phyloP scores from a whole-genome alignment of 1,284 basidiomycete species.

The Exobasidium rhododendri region DNA sequence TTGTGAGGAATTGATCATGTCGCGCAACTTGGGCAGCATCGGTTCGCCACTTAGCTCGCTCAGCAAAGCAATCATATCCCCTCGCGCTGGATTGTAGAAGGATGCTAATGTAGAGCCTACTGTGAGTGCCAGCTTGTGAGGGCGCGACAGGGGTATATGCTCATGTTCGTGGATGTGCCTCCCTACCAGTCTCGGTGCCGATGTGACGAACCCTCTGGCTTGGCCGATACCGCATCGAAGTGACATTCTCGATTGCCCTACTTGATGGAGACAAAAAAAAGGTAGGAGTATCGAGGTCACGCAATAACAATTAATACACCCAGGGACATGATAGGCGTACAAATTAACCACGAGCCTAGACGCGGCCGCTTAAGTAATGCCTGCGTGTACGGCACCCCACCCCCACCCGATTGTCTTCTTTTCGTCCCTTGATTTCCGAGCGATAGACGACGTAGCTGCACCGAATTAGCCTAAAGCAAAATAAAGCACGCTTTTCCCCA shows the following conservation, averaged over 20 bases:
- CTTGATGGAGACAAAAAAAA: too few relatives aligned
- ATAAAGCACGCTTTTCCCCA: too few relatives aligned
- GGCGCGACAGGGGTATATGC: constrained; percentile 14
- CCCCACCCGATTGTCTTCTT: too few relatives aligned
- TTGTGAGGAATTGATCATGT: constrained; percentile 71
- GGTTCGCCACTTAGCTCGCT: constrained; percentile 84
- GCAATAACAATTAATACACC: too few relatives aligned
- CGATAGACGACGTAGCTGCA: too few relatives aligned
- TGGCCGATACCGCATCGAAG: not conserved
- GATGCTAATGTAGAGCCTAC: constrained; percentile 81
- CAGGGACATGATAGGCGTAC: too few relatives aligned
- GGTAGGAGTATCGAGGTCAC: too few relatives aligned
- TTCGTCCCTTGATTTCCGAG: too few relatives aligned
- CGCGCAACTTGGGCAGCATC: constrained; percentile 74
- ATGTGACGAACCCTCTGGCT: not conserved
- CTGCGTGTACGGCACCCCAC: too few relatives aligned
- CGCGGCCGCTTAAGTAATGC: too few relatives aligned
- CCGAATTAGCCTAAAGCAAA: too few relatives aligned
- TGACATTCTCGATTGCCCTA: not conserved
- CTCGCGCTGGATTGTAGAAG: constrained; percentile 75
- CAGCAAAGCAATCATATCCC: constrained; percentile 86
- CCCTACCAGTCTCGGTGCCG: not conserved
- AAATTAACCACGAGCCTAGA: too few relatives aligned
- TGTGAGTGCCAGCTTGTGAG: constrained; percentile 64
- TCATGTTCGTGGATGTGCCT: constrained; percentile 11